Evolutionary conservation across 129 eudicot genomes (phyloP).

Genomic region (Chrysanthemum makinoi): DNA sequence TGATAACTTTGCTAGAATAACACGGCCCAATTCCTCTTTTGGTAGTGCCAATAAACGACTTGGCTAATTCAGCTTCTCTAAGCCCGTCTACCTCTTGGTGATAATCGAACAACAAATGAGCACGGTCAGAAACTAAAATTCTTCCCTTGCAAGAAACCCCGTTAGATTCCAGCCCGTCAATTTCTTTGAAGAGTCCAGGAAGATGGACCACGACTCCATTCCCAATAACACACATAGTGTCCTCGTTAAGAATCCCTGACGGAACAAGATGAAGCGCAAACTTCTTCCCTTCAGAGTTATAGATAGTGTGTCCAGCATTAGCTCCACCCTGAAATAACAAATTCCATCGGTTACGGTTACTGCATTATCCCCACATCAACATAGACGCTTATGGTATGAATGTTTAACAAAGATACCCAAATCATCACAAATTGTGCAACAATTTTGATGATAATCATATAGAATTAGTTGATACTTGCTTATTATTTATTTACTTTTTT

Average conservation of each 20-base stretch:
- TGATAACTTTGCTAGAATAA: slow-evolving; percentile 84
- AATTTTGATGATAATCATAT: no score
- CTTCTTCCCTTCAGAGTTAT: slow-evolving; percentile 92
- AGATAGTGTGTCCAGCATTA: slow-evolving; percentile 98
- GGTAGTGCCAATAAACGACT: slow-evolving; percentile 96
- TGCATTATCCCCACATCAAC: no score
- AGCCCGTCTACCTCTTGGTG: slow-evolving; percentile 93
- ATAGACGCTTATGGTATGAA: no score
- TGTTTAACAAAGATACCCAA: no score
- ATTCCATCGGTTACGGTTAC: not conserved
- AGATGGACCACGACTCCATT: slow-evolving; percentile 97
- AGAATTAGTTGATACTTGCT: no score
- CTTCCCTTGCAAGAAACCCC: slow-evolving; percentile 85
- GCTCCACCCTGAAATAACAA: slow-evolving; percentile 77
- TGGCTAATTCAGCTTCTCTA: slow-evolving; percentile 87
- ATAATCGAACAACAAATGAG: slow-evolving; percentile 86
- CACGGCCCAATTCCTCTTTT: slow-evolving; percentile 95
- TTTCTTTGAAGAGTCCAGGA: slow-evolving; percentile 85
- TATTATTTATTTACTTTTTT: no score
- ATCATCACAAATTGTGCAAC: no score
- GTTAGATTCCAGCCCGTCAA: slow-evolving; percentile 84
- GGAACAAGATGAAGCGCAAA: slow-evolving; percentile 99
- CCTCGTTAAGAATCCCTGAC: slow-evolving; percentile 90
- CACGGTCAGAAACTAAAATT: slow-evolving; percentile 87
- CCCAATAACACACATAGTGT: slow-evolving; percentile 85